Base-by-base conservation (phyloP, 2,329 filamentous ascomycete genomes). In the Alternaria triticimaculans region DNA sequence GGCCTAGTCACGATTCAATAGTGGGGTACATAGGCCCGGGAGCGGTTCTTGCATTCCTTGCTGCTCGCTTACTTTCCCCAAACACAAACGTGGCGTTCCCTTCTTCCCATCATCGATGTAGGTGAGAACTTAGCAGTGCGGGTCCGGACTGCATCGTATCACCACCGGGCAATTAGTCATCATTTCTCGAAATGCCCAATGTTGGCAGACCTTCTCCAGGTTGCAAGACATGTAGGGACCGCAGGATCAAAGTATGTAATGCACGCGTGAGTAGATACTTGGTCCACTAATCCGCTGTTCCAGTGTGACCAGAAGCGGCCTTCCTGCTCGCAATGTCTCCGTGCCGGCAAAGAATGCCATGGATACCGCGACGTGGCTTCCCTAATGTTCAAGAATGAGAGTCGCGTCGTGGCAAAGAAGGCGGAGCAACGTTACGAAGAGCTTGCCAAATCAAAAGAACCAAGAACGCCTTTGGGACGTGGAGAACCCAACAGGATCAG, bases 251-350 rank as follows among this genome's bases (percentile, higher is more conserved):
- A 63, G 76, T 77, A 64, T 30, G 41, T 28, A 44, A 43, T n/a
- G 20, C 55, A 41, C 15, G 12, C 46, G 37, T 26, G 6, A 28
- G 9, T 37, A 44, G 33, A 25, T 23, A 12, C n/a, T 37, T 20
- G 18, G 37, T 5, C n/a, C 25, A n/a, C 53, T 55, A 20, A 43
- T 20, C n/a, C 20, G 37, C 15, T 44, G 12, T 8, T 28, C 7
- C 28, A 78, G 76, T 79, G 76, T 58, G 76, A 79, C 49, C 72
- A 72, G 45, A 74, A 75, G 55, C 70, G 74, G 23, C 76, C 75
- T 28, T 74, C 75, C 11, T 79, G 76, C 57, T 67, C 71, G 6
- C 76, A 78, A 71, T 79, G 76, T 49, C 64, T 76, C 14, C 70
- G 75, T 26, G 66, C 67, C 11, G 63, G 67, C 20, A 74, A 70